Percentiles rank a stretch among this genome's conserved stretches.
These are phyloP conservation scores for Pachysandra terminalis DNA, from an alignment of 164 flowering plant genomes.

Conservation along the genomic window DNA sequence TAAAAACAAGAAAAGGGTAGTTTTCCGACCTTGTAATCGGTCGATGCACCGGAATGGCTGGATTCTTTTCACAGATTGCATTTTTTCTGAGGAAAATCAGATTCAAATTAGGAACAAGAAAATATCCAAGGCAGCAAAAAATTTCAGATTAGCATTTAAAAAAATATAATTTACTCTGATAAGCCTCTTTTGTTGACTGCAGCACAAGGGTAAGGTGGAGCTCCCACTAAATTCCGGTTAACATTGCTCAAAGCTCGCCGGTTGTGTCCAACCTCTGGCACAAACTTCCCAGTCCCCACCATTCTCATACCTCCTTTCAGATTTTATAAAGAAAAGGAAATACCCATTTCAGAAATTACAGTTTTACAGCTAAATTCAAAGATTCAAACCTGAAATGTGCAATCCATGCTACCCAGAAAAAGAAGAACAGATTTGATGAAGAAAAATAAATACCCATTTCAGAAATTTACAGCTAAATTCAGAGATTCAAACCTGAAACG, in stretches of 20 bases:
- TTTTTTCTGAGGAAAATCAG: slow-evolving; percentile 30
- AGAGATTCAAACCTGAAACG: no score
- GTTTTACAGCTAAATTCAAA: slow-evolving; percentile 1
- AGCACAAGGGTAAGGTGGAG: slow-evolving; percentile 52
- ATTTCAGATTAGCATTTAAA: slow-evolving; percentile 9
- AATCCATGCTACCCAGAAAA: background rate
- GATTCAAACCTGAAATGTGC: background rate
- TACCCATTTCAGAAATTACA: background rate
- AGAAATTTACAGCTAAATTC: no score
- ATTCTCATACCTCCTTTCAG: slow-evolving; percentile 26
- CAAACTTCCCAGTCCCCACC: slow-evolving; percentile 35
- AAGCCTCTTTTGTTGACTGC: slow-evolving; percentile 51
- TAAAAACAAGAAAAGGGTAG: slow-evolving; percentile 7
- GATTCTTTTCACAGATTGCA: slow-evolving; percentile 36
- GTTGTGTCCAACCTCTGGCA: slow-evolving; percentile 35
- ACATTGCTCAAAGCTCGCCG: slow-evolving; percentile 71
- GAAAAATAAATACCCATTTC: slow-evolving; percentile 37
- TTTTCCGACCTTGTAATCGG: slow-evolving; percentile 67
- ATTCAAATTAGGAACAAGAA: background rate
- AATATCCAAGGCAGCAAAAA: slow-evolving; percentile 4
- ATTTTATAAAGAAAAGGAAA: slow-evolving; percentile 4
- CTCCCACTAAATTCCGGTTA: slow-evolving; percentile 48
- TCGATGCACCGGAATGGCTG: slow-evolving; percentile 45
- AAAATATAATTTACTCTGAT: slow-evolving; percentile 48
- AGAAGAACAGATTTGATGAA: background rate